Evolutionary conservation across 805 yeast species (phyloP).

Genomic region (Cyberlindnera xishuangbannaensis): DNA sequence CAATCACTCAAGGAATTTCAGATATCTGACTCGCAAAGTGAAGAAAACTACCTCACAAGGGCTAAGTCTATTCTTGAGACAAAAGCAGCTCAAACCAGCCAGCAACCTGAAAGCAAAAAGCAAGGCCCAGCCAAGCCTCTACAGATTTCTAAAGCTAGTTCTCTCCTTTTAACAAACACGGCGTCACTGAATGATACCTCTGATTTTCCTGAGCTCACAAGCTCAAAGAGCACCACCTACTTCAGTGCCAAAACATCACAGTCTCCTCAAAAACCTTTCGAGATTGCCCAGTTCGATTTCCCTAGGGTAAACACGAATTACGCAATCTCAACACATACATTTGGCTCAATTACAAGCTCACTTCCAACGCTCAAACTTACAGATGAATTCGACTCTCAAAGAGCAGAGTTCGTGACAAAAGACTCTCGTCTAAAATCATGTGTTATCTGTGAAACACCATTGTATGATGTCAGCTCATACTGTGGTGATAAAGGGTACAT

Average conservation of each 20-base stretch:
- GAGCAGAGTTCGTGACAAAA: conserved; percentile 9
- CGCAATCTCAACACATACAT: neutral
- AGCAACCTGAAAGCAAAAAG: too few relatives aligned
- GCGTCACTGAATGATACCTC: neutral
- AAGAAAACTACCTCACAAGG: conserved; percentile 10
- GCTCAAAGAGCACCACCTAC: conserved; percentile 1
- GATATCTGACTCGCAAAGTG: conserved; percentile 1
- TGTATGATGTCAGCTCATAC: conserved; percentile 51
- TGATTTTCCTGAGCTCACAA: neutral
- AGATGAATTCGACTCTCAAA: conserved; percentile 9
- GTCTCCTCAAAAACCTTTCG: conserved; percentile 5
- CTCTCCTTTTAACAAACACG: conserved; percentile 7
- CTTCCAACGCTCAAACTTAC: conserved; percentile 15
- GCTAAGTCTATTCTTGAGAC: conserved; percentile 14
- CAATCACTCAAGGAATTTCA: conserved; percentile 18
- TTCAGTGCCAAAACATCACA: conserved; percentile 6
- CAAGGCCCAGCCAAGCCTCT: neutral
- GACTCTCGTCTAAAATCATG: conserved; percentile 35
- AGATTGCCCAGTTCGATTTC: conserved; percentile 6
- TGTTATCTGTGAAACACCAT: conserved; percentile 63
- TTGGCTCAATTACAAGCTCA: conserved; percentile 7
- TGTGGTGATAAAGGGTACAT: conserved; percentile 18
- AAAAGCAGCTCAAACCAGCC: neutral
- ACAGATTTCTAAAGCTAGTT: neutral
- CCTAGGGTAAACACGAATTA: too few relatives aligned